Base-by-base conservation (phyloP, 192 early-diverging fungal species). In the Funneliformis mosseae region DNA sequence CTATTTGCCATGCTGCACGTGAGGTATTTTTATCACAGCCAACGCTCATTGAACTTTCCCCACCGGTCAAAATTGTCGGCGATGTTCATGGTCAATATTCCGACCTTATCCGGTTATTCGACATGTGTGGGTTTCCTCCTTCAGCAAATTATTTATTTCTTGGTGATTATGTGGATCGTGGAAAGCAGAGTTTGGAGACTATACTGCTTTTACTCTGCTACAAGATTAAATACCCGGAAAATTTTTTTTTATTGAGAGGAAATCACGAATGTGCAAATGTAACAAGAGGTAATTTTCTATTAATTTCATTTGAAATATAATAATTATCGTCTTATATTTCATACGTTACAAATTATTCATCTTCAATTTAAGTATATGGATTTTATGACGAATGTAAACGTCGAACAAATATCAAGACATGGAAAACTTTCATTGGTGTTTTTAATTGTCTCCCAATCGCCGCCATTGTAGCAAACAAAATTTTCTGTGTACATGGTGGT, bases 341-440 rank as follows among this genome's bases (percentile, higher is more conserved):
- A 3, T 76, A 42, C 25, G n/a, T 62, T 61, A 50, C 23, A 76
- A 64, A 62, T 45, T 33, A 27, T 77, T 81, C 77, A 33, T 83
- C 69, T 77, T 68, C 63, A 28, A 46, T 78, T 85, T n/a, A 79
- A 94, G 95, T 96, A 10, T 97, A 98, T 78, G 97, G 97, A 7
- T 98, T 98, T 86, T 98, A 96, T 83, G 97, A 98, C 86, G 97
- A 98, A 87, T 98, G 97, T 89, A 97, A 97, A 81, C 93, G 96
- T 41, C 85, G 97, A 63, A 91, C 89, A 45, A 96, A 86, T 63
- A 82, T 95, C 70, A 97, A 96, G 82, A 91, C 96, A 67, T 98
- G 97, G 97, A 93, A 93, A 85, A 84, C 93, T 23, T 97, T 98
- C 85, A 92, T 95, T 8, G 94, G 96, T 85, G 91, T 94, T n/a